These are phyloP conservation scores for Cucurbita pepo DNA, from an alignment of 306 rosid genomes.

Conservation along the genomic window DNA sequence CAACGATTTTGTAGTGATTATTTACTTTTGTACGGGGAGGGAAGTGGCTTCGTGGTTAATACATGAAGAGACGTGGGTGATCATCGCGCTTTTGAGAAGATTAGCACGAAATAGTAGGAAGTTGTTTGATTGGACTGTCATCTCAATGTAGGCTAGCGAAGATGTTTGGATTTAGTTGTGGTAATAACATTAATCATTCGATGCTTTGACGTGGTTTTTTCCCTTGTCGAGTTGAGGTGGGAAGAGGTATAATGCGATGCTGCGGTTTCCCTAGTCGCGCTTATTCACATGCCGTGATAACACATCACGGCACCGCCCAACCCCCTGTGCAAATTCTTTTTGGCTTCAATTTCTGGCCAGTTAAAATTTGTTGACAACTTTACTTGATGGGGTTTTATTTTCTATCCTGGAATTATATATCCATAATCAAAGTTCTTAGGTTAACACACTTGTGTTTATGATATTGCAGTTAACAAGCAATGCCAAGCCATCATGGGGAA, in stretches of 20 bases:
- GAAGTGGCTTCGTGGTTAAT: background rate
- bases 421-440: background rate
- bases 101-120: background rate
- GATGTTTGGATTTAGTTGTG: background rate
- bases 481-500: slow-evolving; percentile 26
- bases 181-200: background rate
- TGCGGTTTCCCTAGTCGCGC: background rate
- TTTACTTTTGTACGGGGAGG: background rate
- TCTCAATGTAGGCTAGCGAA: background rate
- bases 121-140: background rate
- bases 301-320: background rate
- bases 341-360: background rate
- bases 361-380: background rate
- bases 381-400: background rate
- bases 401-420: background rate
- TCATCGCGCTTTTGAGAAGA: background rate
- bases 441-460: background rate
- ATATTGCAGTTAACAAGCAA: slow-evolving; percentile 37
- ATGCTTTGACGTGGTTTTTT: background rate
- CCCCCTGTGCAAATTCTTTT: background rate
- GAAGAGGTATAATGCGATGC: background rate
- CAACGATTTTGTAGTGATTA: background rate
- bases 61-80: background rate
- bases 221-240: background rate
- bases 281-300: background rate